A percentile compares a stretch with the other conserved stretches of the same genome.
These are phyloP conservation scores for Kodamaea jinghongensis DNA, from an alignment of 805 yeast genomes.

Conservation along the genomic window DNA sequence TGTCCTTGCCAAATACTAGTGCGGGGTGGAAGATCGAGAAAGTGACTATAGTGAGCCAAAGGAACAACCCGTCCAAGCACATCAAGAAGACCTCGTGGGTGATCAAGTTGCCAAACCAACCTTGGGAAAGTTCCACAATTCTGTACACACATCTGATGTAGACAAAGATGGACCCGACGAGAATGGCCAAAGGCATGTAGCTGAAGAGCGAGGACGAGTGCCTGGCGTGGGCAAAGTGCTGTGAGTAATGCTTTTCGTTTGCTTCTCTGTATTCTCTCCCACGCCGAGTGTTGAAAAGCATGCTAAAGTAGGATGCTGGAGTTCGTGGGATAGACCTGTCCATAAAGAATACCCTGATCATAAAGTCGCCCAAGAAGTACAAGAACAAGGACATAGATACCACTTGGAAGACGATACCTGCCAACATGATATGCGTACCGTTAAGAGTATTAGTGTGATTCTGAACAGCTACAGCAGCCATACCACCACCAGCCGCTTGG, in stretches of 20 bases:
- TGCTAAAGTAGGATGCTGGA: constrained; percentile 13
- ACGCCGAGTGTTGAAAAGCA: constrained; percentile 21
- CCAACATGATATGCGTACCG: constrained; percentile 21
- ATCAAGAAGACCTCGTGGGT: constrained; percentile 43
- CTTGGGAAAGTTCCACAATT: constrained; percentile 66
- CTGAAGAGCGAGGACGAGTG: constrained; percentile 29
- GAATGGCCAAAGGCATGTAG: constrained; percentile 44
- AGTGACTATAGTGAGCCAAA: constrained; percentile 20
- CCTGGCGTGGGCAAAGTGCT: constrained; percentile 35
- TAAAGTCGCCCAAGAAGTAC: constrained; percentile 17
- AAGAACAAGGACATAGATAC: constrained; percentile 20
- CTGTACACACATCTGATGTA: constrained; percentile 72
- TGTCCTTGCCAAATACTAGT: constrained; percentile 49
- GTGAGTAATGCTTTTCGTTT: constrained; percentile 29
- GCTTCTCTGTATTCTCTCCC: constrained; percentile 18
- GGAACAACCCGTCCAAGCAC: constrained; percentile 30
- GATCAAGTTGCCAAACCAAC: constrained; percentile 68
- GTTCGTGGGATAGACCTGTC: background rate
- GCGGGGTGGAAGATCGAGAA: constrained; percentile 59
- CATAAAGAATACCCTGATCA: constrained; percentile 15
- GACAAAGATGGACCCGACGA: constrained; percentile 51
- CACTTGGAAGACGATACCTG: constrained; percentile 20
- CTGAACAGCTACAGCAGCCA: constrained; percentile 13
- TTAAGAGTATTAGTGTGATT: constrained; percentile 6
- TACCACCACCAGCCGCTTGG: constrained; percentile 21